phyloP scores from a whole-genome alignment of 208 protist species.

The Trypanosomatidae sp. region DNA sequence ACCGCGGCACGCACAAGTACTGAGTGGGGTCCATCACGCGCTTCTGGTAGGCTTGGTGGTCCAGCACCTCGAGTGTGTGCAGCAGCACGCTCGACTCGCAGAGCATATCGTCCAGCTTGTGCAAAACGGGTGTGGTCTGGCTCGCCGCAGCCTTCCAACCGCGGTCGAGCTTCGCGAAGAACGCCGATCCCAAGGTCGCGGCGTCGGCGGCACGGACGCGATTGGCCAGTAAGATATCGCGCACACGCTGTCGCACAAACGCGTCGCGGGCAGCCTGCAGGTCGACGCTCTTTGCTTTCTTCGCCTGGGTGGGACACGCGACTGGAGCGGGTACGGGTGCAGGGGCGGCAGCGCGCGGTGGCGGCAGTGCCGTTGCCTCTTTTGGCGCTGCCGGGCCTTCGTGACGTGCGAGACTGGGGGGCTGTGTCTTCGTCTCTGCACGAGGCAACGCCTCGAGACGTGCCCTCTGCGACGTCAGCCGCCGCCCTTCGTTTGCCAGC shows the following conservation, averaged over 20 bases:
- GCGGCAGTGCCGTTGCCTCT: too few species aligned
- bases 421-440: too few species aligned
- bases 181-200: conserved; percentile 12
- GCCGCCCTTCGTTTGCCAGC: conserved; percentile 10
- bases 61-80: conserved; percentile 28
- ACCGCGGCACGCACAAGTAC: conserved; percentile 43
- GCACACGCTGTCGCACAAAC: conserved; percentile 39
- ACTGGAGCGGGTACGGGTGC: neutral
- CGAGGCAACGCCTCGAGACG: neutral
- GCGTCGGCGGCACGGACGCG: conserved; percentile 16
- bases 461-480: neutral
- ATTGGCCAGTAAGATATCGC: conserved; percentile 41
- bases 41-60: conserved; percentile 40
- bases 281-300: neutral
- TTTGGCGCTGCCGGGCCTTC: neutral
- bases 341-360: too few species aligned
- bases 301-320: neutral
- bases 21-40: conserved; percentile 36
- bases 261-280: neutral
- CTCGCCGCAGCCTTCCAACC: conserved; percentile 13
- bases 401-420: neutral
- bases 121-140: conserved; percentile 18
- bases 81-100: conserved; percentile 40
- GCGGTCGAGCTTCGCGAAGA: conserved; percentile 13
- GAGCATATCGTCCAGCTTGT: conserved; percentile 29